phyloP scores from a whole-genome alignment of 345 rosid species.

The Dipteronia sinensis region DNA sequence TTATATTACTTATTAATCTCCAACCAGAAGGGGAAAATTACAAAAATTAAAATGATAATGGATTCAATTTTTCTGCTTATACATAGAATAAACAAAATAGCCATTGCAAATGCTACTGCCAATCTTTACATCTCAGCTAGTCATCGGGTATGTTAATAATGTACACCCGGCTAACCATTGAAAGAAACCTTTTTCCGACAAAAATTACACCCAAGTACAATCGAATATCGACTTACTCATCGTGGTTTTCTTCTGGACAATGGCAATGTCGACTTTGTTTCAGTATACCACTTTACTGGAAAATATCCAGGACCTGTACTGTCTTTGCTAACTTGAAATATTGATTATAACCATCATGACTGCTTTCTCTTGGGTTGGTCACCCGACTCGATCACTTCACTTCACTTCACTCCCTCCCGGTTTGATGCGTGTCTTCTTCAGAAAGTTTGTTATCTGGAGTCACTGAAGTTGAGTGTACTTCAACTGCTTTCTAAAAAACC shows the following conservation, averaged over 20 bases:
- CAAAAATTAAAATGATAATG: not conserved
- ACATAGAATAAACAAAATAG: not conserved
- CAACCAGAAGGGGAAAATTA: too few relatives aligned
- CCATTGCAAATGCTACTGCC: not conserved
- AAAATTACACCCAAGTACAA: not conserved
- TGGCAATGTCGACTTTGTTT: conserved; percentile 10
- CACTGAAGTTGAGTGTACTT: conserved; percentile 11
- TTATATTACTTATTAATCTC: not conserved
- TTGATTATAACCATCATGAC: not conserved
- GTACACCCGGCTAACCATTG: not conserved
- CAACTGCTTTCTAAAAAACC: conserved; percentile 26
- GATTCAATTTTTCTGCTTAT: not conserved
- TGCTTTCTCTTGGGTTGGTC: not conserved
- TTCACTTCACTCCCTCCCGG: conserved; percentile 20
- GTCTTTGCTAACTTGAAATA: not conserved
- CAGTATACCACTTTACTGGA: not conserved
- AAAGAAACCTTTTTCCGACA: not conserved
- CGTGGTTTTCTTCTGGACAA: conserved; percentile 1
- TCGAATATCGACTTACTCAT: not conserved
- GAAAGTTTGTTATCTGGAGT: conserved; percentile 25
- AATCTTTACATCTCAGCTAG: not conserved
- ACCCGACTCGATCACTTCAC: not conserved
- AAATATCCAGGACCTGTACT: conserved; percentile 10
- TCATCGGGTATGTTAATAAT: not conserved
- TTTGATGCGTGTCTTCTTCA: conserved; percentile 24